Conservation (phyloP, 495 filamentous ascomycete genomes). For the Choiromyces venosus region DNA sequence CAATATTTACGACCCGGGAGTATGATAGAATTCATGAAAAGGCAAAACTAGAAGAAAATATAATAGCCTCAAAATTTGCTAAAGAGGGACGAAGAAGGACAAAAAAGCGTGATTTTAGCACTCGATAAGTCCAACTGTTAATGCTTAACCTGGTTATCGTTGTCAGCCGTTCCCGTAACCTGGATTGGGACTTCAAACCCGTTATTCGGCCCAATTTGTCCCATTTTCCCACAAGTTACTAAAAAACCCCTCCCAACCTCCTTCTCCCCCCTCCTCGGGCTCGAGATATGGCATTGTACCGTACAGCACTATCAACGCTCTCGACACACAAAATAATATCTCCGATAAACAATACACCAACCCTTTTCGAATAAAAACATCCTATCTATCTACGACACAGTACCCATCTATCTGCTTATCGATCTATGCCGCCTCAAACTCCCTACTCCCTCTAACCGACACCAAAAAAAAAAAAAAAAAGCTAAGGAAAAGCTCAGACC, state of each 20-base stretch:
- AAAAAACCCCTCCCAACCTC: not conserved
- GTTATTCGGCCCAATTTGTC: not conserved
- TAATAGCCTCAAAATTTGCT: too few species aligned
- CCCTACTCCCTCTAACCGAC: not conserved
- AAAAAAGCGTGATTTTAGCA: not conserved
- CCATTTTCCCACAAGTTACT: too few species aligned
- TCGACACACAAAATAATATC: not conserved
- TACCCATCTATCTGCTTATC: not conserved
- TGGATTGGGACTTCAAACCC: not conserved
- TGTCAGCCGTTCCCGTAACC: not conserved
- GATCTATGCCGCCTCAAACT: not conserved
- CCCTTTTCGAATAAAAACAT: too few species aligned
- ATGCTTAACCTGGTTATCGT: not conserved
- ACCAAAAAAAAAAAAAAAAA: not conserved
- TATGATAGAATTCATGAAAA: too few species aligned
- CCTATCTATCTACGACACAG: too few species aligned
- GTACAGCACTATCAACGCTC: too few species aligned
- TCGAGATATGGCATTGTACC: not conserved
- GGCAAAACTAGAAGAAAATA: too few species aligned
- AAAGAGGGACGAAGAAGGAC: not conserved
- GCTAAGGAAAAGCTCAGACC: not conserved
- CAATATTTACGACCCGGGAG: not conserved
- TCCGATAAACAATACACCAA: not conserved
- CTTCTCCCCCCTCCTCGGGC: not conserved
- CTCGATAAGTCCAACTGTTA: not conserved